phyloP scores from a whole-genome alignment of 2,329 filamentous ascomycete genomes.

The Cladosporium oxysporum region DNA sequence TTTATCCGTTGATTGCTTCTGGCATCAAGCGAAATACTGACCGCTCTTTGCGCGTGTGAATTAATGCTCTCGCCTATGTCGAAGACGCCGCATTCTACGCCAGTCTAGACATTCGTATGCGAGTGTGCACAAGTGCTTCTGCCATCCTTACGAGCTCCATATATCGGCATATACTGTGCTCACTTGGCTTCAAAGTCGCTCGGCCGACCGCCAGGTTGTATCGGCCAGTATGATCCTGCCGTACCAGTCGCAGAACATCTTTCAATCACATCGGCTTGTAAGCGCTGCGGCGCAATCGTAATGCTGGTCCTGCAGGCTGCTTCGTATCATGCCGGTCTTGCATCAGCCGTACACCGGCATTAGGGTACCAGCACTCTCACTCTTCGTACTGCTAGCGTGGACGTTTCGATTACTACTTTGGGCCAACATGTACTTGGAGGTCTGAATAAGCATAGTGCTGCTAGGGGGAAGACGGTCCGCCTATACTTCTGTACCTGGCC shows the following conservation, averaged over 20 bases:
- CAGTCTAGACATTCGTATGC: neutral
- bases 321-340: neutral
- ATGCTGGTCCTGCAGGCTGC: neutral
- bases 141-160: neutral
- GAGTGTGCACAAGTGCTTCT: neutral
- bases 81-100: neutral
- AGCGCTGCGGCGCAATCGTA: neutral
- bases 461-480: neutral
- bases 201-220: neutral
- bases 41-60: neutral
- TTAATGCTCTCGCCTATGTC: neutral
- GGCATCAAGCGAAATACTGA: neutral
- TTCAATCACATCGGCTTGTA: neutral
- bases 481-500: neutral
- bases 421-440: neutral
- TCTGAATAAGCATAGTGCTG: neutral
- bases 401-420: neutral
- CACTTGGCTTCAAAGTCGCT: neutral
- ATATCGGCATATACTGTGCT: neutral
- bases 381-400: neutral
- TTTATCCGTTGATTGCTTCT: constrained; percentile 7
- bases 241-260: neutral
- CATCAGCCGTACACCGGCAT: neutral
- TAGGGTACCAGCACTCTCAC: neutral
- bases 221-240: neutral